Conservation (phyloP, 495 filamentous ascomycete species). For the Podospora appendiculata region DNA sequence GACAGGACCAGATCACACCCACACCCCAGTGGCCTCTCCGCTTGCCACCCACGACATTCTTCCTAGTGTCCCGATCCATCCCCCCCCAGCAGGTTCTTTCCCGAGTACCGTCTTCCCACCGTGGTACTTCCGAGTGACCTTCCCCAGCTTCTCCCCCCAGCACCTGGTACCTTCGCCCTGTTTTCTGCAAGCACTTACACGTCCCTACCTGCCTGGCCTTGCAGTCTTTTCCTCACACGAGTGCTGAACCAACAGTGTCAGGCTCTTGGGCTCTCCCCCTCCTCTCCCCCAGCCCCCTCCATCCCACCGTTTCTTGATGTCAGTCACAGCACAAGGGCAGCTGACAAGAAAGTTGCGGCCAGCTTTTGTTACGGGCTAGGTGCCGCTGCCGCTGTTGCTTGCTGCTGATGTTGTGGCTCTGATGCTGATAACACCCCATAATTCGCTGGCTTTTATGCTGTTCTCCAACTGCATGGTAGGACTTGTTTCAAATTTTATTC, state of each 20-base stretch:
- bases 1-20: slow-evolving; percentile 14
- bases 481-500: slow-evolving; percentile 41
- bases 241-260: slow-evolving; percentile 1
- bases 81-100: slow-evolving; percentile 10
- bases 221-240: slow-evolving; percentile 4
- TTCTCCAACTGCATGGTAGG: slow-evolving; percentile 40
- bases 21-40: slow-evolving; percentile 16
- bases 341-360: slow-evolving; percentile 4
- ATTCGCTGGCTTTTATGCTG: slow-evolving; percentile 39
- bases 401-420: slow-evolving; percentile 6
- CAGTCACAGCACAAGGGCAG: slow-evolving; percentile 1
- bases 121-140: slow-evolving; percentile 17
- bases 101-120: slow-evolving; percentile 12
- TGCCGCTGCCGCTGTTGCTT: slow-evolving; percentile 13
- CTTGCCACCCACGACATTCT: slow-evolving; percentile 17
- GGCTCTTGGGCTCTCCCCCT: slow-evolving; percentile 1
- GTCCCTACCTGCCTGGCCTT: slow-evolving; percentile 1
- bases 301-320: slow-evolving; percentile 5
- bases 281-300: neutral
- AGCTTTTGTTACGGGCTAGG: slow-evolving; percentile 10
- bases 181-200: slow-evolving; percentile 16
- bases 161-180: slow-evolving; percentile 9
- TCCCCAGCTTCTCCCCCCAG: slow-evolving; percentile 1
- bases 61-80: slow-evolving; percentile 7
- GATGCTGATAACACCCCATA: slow-evolving; percentile 11